Base-by-base conservation (phyloP, 306 rosid species). In the Prunus mongolica region DNA sequence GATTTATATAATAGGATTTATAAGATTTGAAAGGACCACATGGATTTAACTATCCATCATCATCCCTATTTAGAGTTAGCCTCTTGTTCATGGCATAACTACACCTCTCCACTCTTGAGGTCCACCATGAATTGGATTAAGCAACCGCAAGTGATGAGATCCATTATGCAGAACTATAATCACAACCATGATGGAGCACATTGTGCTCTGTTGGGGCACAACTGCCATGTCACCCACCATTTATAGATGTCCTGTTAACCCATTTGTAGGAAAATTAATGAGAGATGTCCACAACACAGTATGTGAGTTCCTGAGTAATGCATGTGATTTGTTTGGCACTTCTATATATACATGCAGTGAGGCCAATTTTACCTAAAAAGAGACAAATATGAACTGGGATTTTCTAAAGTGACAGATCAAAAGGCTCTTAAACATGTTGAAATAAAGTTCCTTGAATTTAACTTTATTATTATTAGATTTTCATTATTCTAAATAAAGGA, bases 301-400 rank as follows among this genome's bases (percentile, higher is more conserved):
- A 38, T 6, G 44, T 38, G 44, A 38, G 63, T 54, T 65, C 41
- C 63, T 22, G 73, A 79, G 25, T 64, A 77, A 77, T 75, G 83
- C 91, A 79, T 79, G 84, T 81, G 78, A 78, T 6, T 66, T 63
- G 62, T 38, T 72, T 72, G 77, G 64, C 74, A 79, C 67, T 57
- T 74, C 56, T 69, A 61, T 49, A 57, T n/a, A 57, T 70, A 63
- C 81, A 84, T 38, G 44, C 44, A 38, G 44, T 38, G 44, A 38
- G 9, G 44, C 44, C 44, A 38, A 38, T 71, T 50, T 41, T 14
- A 65, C 69, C 25, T 19, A 9, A 11, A 62, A 67, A 46, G 27
- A 44, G 56, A 46, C 30, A 51, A 54, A 63, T 71, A 49, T 49
- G 79, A 77, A 84, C 25, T 61, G 74, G 65, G 69, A 60, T 80